Evolutionary conservation across 192 early-diverging fungal genomes (phyloP), one percentile per base, ranked within the genome.

Genomic region (Podila verticillata): DNA sequence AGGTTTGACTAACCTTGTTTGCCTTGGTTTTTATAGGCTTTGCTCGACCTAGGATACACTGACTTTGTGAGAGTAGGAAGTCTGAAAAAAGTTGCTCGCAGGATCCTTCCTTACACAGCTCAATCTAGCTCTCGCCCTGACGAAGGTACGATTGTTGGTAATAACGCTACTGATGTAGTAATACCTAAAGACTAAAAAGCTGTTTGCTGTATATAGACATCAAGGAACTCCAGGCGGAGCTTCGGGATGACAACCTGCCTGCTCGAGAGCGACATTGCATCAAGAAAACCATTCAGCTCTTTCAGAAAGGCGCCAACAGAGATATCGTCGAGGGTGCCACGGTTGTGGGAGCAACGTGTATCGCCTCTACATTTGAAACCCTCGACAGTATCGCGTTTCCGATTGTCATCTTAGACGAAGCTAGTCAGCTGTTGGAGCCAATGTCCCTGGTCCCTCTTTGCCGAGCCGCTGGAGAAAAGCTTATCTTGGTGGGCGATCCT

Each of bases 401-500:
- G 3, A 54, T 54, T 54, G 86, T 95, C 6, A 89, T 98, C 19
- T 82, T 98, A 17, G 96, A 98, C 71, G 96, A 98, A 74, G 91
- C 91, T 7, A 92, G 77, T 80, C 94, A 98, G 79, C 89, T 97
- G 58, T 90, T 93, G 35, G 96, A 98, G 70, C 94, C 96, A 1
- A 88, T 98, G 87, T 91, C 93, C 0, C 82, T 98, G 72, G 87
- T 98, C 0, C 96, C 96, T 0, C 70, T 97, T 57, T 75, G 84
- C 19, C 82, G 88, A 26, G 91, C 94, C 24, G 63, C 81, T 5
- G 87, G 87, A 32, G 82, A 86, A 24, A 80, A 89, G 19, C 65
- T 93, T 12, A 84, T 98, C 30, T 83, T 98, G 36, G 91, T 98
- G 32, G 96, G 96, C 3, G 96, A 98, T 74, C 96, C 96, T 13